phyloP scores from a whole-genome alignment of 1,284 basidiomycete species.

The Neolentinus lepideus region DNA sequence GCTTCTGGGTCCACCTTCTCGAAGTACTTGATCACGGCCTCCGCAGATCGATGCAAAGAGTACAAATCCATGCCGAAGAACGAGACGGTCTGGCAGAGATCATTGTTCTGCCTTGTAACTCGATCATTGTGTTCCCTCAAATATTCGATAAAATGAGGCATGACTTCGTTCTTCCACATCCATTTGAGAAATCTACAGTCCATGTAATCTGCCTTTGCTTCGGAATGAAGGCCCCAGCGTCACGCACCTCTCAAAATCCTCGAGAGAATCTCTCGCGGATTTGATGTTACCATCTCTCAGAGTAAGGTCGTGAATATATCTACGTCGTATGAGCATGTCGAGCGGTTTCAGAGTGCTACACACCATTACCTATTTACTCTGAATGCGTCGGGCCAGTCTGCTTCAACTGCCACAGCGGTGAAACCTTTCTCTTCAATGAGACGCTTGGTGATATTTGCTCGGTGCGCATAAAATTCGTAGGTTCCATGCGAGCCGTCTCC shows the following conservation, averaged over 20 bases:
- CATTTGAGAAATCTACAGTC: slow-evolving; percentile 19
- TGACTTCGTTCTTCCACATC: slow-evolving; percentile 25
- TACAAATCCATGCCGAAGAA: slow-evolving; percentile 24
- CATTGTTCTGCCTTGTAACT: slow-evolving; percentile 10
- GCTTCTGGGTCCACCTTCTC: slow-evolving; percentile 19
- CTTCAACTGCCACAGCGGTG: slow-evolving; percentile 21
- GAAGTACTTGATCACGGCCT: slow-evolving; percentile 19
- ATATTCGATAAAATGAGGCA: slow-evolving; percentile 18
- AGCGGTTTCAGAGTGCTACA: background rate
- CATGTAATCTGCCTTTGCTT: background rate
- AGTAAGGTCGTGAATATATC: slow-evolving; percentile 17
- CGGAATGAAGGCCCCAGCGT: background rate
- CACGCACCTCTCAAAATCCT: slow-evolving; percentile 1
- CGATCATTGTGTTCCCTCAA: slow-evolving; percentile 16
- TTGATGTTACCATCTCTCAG: slow-evolving; percentile 11
- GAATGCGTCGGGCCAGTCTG: slow-evolving; percentile 24
- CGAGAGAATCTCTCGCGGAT: slow-evolving; percentile 11
- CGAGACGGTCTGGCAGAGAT: slow-evolving; percentile 15
- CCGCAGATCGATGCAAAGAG: slow-evolving; percentile 18
- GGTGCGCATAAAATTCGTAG: slow-evolving; percentile 22
- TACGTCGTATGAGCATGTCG: slow-evolving; percentile 5
- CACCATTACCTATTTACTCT: slow-evolving; percentile 18
- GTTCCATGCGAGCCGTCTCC: slow-evolving; percentile 23
- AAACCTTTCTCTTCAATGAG: slow-evolving; percentile 23
- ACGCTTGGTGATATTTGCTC: slow-evolving; percentile 22